A percentile compares a stretch with the other conserved stretches of the same genome.
Evolutionary conservation across 169 alveolate species (phyloP).

Genomic region (Eimeria tenella): DNA sequence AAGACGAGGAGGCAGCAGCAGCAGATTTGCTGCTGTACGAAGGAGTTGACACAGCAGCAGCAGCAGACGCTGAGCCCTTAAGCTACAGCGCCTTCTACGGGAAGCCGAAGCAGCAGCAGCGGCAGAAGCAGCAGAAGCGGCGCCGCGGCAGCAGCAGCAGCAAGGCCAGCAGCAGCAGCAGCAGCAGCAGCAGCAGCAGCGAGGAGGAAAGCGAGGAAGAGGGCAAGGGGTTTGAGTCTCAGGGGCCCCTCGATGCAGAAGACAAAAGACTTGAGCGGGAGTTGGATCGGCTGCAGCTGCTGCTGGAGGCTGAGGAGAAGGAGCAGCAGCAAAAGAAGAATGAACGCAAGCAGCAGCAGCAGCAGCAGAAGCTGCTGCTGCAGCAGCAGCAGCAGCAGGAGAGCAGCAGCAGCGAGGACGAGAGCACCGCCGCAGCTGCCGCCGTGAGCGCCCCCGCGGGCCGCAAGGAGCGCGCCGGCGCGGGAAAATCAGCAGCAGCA

Average conservation of each 20-base stretch:
- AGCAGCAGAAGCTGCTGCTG: not conserved
- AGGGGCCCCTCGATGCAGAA: constrained; percentile 44
- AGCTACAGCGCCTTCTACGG: not conserved
- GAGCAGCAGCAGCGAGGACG: constrained; percentile 11
- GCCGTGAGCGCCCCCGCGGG: not conserved
- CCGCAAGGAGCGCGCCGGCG: not conserved
- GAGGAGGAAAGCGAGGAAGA: constrained; percentile 28
- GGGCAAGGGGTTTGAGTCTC: not conserved
- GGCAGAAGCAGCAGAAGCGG: constrained; percentile 15
- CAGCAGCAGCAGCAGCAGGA: constrained; percentile 32
- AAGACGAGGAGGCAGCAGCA: constrained; percentile 43
- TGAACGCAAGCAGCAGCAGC: not conserved
- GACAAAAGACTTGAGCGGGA: constrained; percentile 53
- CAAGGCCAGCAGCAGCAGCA: constrained; percentile 21
- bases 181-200: constrained; percentile 2
- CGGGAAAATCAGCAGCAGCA: constrained; percentile 7
- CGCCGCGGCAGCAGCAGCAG: constrained; percentile 15
- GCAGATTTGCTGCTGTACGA: constrained; percentile 62
- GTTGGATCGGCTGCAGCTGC: constrained; percentile 30
- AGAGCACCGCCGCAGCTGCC: not conserved
- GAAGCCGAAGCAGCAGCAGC: not conserved
- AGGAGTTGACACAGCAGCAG: constrained; percentile 7
- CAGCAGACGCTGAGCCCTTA: not conserved
- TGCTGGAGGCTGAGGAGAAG: constrained; percentile 18
- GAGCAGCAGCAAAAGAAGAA: not conserved